Percentiles rank a stretch among this genome's conserved stretches.
phyloP scores from a whole-genome alignment of 345 rosid species.

The Populus alba region DNA sequence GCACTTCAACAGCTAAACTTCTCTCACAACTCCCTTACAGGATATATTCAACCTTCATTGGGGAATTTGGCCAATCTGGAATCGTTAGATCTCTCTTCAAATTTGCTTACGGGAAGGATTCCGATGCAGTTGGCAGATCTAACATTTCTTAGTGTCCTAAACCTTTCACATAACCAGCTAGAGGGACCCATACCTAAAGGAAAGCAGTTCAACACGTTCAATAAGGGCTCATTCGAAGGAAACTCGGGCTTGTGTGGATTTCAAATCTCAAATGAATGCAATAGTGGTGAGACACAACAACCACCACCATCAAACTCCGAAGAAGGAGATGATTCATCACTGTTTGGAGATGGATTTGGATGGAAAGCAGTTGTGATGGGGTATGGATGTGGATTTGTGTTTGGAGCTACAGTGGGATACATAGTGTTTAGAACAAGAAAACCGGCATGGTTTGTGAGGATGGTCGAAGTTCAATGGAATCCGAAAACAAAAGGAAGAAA shows the following conservation, averaged over 20 bases:
- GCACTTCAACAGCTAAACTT: conserved; percentile 1
- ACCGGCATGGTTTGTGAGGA: background rate
- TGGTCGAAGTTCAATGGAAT: background rate
- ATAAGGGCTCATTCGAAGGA: background rate
- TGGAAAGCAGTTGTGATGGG: conserved; percentile 14
- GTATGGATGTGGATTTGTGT: conserved; percentile 14
- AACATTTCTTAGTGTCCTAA: background rate
- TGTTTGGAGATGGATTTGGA: background rate
- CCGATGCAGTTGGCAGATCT: background rate
- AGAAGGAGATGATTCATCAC: background rate
- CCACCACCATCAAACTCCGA: background rate
- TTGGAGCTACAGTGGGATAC: background rate
- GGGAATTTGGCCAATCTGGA: conserved; percentile 1
- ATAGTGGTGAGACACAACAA: too few species aligned
- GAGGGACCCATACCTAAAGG: conserved; percentile 8
- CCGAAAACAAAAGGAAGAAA: too few species aligned
- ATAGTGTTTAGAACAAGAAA: background rate
- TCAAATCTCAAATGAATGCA: conserved; percentile 4
- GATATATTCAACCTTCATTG: background rate
- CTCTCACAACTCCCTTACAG: conserved; percentile 5
- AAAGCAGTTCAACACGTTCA: background rate
- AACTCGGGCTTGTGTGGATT: conserved; percentile 20
- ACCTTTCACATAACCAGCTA: conserved; percentile 3
- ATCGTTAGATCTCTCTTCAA: conserved; percentile 10
- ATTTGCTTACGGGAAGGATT: background rate